Evolutionary conservation across 257 asterid genomes (phyloP).

Genomic region (Ilex asprella): DNA sequence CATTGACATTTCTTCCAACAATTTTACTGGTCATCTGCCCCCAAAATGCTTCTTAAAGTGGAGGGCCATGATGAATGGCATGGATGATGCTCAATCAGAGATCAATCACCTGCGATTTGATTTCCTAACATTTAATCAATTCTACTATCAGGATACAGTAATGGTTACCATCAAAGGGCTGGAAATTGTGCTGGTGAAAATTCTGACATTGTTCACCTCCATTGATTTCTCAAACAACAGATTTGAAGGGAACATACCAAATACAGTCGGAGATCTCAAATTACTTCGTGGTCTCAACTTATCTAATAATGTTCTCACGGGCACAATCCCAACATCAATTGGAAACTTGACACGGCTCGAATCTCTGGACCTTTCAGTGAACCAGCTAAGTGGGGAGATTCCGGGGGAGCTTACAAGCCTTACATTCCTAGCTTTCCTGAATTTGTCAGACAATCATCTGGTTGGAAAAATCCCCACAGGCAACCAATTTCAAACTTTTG

Average conservation of each 20-base stretch:
- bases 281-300: slow-evolving; percentile 52
- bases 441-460: slow-evolving; percentile 36
- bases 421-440: slow-evolving; percentile 40
- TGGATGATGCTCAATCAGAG: not conserved
- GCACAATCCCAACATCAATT: slow-evolving; percentile 43
- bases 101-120: slow-evolving; percentile 16
- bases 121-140: slow-evolving; percentile 1
- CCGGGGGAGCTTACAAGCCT: slow-evolving; percentile 37
- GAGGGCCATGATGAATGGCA: slow-evolving; percentile 29
- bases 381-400: slow-evolving; percentile 33
- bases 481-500: slow-evolving; percentile 36
- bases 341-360: slow-evolving; percentile 47
- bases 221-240: slow-evolving; percentile 52
- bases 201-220: slow-evolving; percentile 24
- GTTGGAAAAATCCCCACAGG: slow-evolving; percentile 41
- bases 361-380: slow-evolving; percentile 47
- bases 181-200: slow-evolving; percentile 49
- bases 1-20: slow-evolving; percentile 29
- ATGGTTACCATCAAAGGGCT: slow-evolving; percentile 49
- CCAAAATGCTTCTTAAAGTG: slow-evolving; percentile 12
- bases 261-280: slow-evolving; percentile 35
- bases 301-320: slow-evolving; percentile 42
- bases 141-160: slow-evolving; percentile 52
- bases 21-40: slow-evolving; percentile 21
- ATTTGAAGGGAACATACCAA: slow-evolving; percentile 40